A percentile compares a stretch with the other conserved stretches of the same genome.
Conservation (phyloP, 495 filamentous ascomycete species). For the Pseudevernia furfuracea region DNA sequence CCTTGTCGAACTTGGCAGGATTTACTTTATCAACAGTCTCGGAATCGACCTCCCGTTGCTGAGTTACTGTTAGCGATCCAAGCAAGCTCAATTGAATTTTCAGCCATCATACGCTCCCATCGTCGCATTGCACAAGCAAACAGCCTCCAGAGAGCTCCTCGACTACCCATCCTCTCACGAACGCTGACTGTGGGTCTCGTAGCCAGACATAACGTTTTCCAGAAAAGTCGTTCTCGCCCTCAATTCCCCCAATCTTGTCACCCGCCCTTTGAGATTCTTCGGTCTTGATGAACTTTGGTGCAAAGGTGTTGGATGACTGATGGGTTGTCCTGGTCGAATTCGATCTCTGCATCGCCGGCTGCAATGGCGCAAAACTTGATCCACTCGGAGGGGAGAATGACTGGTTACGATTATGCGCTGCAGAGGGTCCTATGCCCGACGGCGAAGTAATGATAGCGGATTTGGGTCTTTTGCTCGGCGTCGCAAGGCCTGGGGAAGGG, state of each 20-base stretch:
- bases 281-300: constrained; percentile 87
- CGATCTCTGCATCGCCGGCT: constrained; percentile 46
- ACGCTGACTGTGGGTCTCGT: constrained; percentile 75
- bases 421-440: constrained; percentile 32
- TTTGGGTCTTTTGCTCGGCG: constrained; percentile 54
- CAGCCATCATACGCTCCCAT: constrained; percentile 65
- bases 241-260: constrained; percentile 67
- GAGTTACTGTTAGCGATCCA: constrained; percentile 21
- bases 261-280: constrained; percentile 59
- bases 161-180: constrained; percentile 84
- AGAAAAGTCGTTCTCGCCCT: constrained; percentile 96
- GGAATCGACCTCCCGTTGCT: constrained; percentile 79
- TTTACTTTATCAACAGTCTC: constrained; percentile 97
- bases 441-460: constrained; percentile 61
- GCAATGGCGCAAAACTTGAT: constrained; percentile 29
- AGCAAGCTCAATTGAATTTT: neutral
- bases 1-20: constrained; percentile 98
- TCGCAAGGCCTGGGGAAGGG: constrained; percentile 51
- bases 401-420: constrained; percentile 49
- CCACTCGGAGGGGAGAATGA: constrained; percentile 45
- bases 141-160: constrained; percentile 62
- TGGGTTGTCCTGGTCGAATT: constrained; percentile 51
- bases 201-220: constrained; percentile 99
- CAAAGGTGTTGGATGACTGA: constrained; percentile 68
- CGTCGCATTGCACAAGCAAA: constrained; percentile 84